Evolutionary conservation across 805 yeast genomes (phyloP).

Genomic region (Saccharomycopsis lassenensis): DNA sequence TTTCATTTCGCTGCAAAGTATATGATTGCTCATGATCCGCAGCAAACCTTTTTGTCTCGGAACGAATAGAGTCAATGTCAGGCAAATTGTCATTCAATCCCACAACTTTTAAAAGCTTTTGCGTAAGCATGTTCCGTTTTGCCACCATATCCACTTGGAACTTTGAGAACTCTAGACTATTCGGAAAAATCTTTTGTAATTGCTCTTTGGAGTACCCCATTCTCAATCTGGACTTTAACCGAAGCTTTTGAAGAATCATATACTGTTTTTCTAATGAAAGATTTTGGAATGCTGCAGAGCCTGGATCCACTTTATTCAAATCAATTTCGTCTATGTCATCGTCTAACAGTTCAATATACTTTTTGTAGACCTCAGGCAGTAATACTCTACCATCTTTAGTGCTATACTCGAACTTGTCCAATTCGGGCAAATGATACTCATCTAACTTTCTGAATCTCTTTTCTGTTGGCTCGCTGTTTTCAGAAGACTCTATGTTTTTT

Average conservation of each 20-base stretch:
- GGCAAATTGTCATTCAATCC: constrained; percentile 54
- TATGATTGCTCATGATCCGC: constrained; percentile 76
- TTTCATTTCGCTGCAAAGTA: constrained; percentile 59
- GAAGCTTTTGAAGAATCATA: constrained; percentile 70
- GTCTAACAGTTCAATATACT: constrained; percentile 36
- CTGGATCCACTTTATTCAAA: constrained; percentile 69
- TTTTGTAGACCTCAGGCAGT: constrained; percentile 60
- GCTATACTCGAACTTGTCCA: constrained; percentile 43
- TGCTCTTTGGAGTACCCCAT: constrained; percentile 95
- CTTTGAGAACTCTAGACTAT: constrained; percentile 79
- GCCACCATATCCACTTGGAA: constrained; percentile 91
- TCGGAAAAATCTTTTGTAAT: constrained; percentile 67
- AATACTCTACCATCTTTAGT: constrained; percentile 61
- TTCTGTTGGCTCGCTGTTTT: constrained; percentile 1
- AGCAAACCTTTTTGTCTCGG: constrained; percentile 52
- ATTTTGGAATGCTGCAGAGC: constrained; percentile 61
- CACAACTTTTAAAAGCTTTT: constrained; percentile 67
- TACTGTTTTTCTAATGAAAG: constrained; percentile 84
- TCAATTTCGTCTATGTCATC: constrained; percentile 59
- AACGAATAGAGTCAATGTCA: constrained; percentile 25
- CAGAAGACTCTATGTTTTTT: constrained; percentile 20
- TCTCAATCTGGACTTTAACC: constrained; percentile 79
- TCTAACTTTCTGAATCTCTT: constrained; percentile 44
- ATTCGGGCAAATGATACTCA: constrained; percentile 76
- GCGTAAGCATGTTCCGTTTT: constrained; percentile 84